These are phyloP conservation scores for Plasmodium adleri DNA, from an alignment of 169 alveolate species.

Conservation along the genomic window DNA sequence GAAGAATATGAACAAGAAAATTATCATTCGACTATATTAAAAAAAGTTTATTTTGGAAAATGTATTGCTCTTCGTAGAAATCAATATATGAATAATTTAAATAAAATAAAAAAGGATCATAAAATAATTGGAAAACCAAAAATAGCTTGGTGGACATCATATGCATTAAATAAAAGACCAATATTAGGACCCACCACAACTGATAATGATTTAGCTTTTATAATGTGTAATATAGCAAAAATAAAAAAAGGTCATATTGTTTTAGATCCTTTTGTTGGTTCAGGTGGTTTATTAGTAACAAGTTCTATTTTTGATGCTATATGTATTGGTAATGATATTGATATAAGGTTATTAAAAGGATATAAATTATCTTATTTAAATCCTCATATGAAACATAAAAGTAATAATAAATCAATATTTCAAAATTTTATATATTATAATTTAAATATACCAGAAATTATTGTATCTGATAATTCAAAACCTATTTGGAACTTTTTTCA, in stretches of 20 bases:
- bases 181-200: slow-evolving; percentile 98
- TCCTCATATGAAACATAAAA: slow-evolving; percentile 79
- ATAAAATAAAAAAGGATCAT: slow-evolving; percentile 11
- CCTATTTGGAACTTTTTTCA: slow-evolving; percentile 67
- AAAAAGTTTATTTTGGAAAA: slow-evolving; percentile 77
- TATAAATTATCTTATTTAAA: slow-evolving; percentile 87
- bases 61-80: slow-evolving; percentile 28
- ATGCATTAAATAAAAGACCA: slow-evolving; percentile 93
- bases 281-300: slow-evolving; percentile 95
- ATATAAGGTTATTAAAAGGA: slow-evolving; percentile 93
- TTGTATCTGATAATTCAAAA: slow-evolving; percentile 71
- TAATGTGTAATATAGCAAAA: slow-evolving; percentile 94
- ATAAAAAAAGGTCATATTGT: slow-evolving; percentile 81
- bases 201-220: slow-evolving; percentile 96
- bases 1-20: slow-evolving; percentile 68
- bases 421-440: slow-evolving; percentile 80
- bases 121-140: slow-evolving; percentile 15
- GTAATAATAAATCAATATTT: slow-evolving; percentile 73
- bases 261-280: slow-evolving; percentile 98
- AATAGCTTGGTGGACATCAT: slow-evolving; percentile 90
- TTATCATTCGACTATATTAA: slow-evolving; percentile 28
- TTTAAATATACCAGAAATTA: slow-evolving; percentile 80
- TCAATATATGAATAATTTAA: slow-evolving; percentile 1
- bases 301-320: slow-evolving; percentile 92
- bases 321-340: slow-evolving; percentile 97